Base-by-base conservation (phyloP, 2,329 filamentous ascomycete genomes). In the Eutypella sp. region DNA sequence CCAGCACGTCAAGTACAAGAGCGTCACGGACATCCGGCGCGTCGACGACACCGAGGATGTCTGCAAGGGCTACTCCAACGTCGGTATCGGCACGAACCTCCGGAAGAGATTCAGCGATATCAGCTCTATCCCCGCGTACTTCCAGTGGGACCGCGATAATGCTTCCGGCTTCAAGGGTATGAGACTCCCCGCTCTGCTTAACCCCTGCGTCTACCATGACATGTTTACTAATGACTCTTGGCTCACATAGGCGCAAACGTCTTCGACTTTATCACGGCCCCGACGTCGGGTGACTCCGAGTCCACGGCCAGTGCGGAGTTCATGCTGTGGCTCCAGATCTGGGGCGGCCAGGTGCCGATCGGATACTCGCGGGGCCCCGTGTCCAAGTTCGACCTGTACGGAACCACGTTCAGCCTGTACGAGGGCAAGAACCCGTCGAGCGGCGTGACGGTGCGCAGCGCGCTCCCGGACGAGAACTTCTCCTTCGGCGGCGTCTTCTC, bases 291-390 rank as follows among this genome's bases (percentile, higher is more conserved):
- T 8, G 54, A 57, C 45, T 15, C 20, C 4, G 33, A 40, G 3
- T 54, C 50, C 2, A 51, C 49, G 1, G 46, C 48, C 3, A 46
- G 49, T 4, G 50, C 49, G 9, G 55, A 58, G 45, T 55, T 58
- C 46, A 58, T 58, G 55, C 52, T 58, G 0, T 58, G 50, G 49
- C 37, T 58, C 33, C 15, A 47, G n/a, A 54, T 48, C 46, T 54
- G 51, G 55, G 55, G 53, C 18, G 44, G 48, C 18, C 55, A 58
- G 39, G 46, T 54, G 4, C 55, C 55, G 10, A 54, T 58, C 44
- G 55, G 54, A 2, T 57, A 49, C 37, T 41, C 46, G 7, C 34
- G 38, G 2, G 54, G 54, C 5, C 52, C 52, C 23, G 53, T 57
- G 18, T 52, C 52, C 2, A 54, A 49, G 2, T 24, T 57, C 24